Evolutionary conservation across 352 stramenopile species (phyloP), one percentile per base, ranked within the genome.

Genomic region (Phytophthora boehmeriae): DNA sequence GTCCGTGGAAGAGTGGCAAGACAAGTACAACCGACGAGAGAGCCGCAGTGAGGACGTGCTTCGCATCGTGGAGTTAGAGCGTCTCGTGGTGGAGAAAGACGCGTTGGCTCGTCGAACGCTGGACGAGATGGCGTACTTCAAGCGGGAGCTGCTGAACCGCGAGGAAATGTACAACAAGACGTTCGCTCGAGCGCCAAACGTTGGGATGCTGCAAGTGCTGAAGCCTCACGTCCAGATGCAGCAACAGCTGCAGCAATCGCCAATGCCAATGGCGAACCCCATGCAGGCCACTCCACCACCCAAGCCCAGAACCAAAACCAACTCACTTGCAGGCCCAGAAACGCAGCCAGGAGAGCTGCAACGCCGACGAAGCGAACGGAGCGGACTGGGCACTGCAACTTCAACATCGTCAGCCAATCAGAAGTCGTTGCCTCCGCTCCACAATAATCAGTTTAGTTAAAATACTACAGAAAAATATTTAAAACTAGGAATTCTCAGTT

Each of bases 141-240:
- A 97, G 74, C 80, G 89, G 3, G 92, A 98, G 68, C 67, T 98
- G 27, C 68, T 97, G 16, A 98, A 98, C 54, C 90, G 92, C 14
- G 92, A 98, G 60, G 88, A 97, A 51, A 97, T 87, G 73, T 98
- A 97, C 83, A 98, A 98, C 75, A 96, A 96, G 49, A 96, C 92
- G 1, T 98, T 98, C 34, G 84, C 83, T 2, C 63, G 81, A 6
- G 69, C 75, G 9, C 89, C 89, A 0, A 96, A 96, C 38, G 90
- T 98, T 2, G 92, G 92, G 20, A 76, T 98, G 46, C 75, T 97
- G 48, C 76, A 97, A 45, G 91, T 97, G 46, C 72, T 96, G 28
- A 93, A 92, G 55, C 81, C 87, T 2, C 78, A 92, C 30, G 80
- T 89, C 35, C 68, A 81, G 44, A 54, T 85, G 36, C 81, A 86